Base-by-base conservation (phyloP, 768 basidiomycete genomes). In the Boletus vermiculosoides region DNA sequence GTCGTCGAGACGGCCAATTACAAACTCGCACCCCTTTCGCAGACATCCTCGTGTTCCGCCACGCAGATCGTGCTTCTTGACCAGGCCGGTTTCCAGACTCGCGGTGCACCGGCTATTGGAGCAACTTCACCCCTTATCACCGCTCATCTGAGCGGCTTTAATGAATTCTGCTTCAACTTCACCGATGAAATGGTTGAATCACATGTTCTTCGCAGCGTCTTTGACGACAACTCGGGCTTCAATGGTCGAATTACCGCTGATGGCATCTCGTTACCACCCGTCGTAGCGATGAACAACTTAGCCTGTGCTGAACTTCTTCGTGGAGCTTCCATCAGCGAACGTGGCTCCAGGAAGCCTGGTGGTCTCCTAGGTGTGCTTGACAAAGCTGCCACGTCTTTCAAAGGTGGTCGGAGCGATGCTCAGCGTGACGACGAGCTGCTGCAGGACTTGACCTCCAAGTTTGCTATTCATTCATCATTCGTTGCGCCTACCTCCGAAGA, bases 1-100 rank as follows among this genome's bases (percentile, higher is more conserved):
- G 77, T 86, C 42, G 80, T 84, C 48, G 84, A 86, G 66, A 83
- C 82, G 12, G 82, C 82, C 58, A 86, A 86, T 67, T 80, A 83
- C 65, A 77, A 77, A 62, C 69, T 85, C 23, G 77, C 81, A 12
- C 79, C 83, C 3, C 63, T 73, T 58, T 70, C 77, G 0, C 70
- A 74, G 9, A 71, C 73, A 11, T 76, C 78, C 34, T 60, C 74
- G 51, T 73, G 70, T 61, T 73, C 71, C 36, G 68, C 72, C 15
- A 77, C 78, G 16, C 81, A 81, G 63, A 80, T 86, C 56, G 69
- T 78, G 41, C 66, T 85, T 37, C 69, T 86, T 49, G 84, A 86
- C 62, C 74, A 78, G 36, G 75, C 84, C 1, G 84, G 84, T 15
- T 85, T 80, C 66, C 83, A 83, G 62, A 77, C 80, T 20, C 80